Conservation (phyloP, 805 yeast species). For the Nakazawaea ishiwadae region DNA sequence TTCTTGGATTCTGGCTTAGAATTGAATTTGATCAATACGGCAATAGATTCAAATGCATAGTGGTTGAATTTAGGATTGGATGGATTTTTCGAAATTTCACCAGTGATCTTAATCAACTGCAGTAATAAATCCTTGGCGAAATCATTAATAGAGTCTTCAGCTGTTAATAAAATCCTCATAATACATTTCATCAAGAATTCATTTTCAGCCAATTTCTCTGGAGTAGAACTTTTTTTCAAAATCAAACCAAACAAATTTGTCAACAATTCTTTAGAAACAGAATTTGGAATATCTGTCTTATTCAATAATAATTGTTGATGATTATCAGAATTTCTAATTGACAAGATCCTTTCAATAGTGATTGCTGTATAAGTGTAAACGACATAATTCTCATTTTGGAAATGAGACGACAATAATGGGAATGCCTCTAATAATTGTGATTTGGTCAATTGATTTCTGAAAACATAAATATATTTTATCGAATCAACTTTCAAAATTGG, state of each 20-base stretch:
- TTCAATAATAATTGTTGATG: slow-evolving; percentile 55
- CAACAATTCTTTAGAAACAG: slow-evolving; percentile 54
- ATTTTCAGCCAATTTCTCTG: slow-evolving; percentile 92
- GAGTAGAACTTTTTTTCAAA: slow-evolving; percentile 52
- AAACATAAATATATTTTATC: slow-evolving; percentile 81
- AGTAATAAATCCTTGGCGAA: slow-evolving; percentile 45
- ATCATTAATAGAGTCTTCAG: slow-evolving; percentile 57
- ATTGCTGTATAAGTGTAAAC: slow-evolving; percentile 93
- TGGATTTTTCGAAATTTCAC: slow-evolving; percentile 78
- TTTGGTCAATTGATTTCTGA: slow-evolving; percentile 90
- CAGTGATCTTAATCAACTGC: slow-evolving; percentile 66
- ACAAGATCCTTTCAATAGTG: slow-evolving; percentile 82
- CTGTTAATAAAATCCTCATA: slow-evolving; percentile 73
- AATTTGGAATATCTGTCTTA: slow-evolving; percentile 65
- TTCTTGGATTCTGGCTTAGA: slow-evolving; percentile 25
- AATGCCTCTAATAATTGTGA: slow-evolving; percentile 74
- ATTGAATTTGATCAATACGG: slow-evolving; percentile 59
- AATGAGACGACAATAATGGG: slow-evolving; percentile 71
- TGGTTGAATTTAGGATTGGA: slow-evolving; percentile 94
- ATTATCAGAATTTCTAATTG: slow-evolving; percentile 62
- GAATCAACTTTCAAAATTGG: slow-evolving; percentile 90
- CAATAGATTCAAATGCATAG: slow-evolving; percentile 84
- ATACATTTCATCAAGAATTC: slow-evolving; percentile 88
- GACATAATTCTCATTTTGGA: slow-evolving; percentile 64
- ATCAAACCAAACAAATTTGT: slow-evolving; percentile 65